These are phyloP conservation scores for Brasilioporus rufonigricans DNA, from an alignment of 768 basidiomycete genomes.

Conservation along the genomic window DNA sequence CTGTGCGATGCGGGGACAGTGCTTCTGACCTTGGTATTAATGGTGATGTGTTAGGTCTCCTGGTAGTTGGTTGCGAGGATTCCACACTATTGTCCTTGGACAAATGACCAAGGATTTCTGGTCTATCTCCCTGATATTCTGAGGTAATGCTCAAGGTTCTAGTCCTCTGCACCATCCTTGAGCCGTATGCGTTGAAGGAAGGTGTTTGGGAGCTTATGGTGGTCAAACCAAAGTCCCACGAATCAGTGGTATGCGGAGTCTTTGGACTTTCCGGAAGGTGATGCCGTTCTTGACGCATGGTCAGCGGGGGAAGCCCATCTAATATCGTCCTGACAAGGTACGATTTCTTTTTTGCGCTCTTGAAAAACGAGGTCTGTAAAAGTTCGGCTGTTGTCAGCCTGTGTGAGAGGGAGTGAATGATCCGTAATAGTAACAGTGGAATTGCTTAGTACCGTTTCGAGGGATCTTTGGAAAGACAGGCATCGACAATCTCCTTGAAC, in stretches of 20 bases:
- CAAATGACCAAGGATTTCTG: background rate
- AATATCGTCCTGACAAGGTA: constrained; percentile 79
- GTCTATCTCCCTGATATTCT: constrained; percentile 3
- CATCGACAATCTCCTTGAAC: constrained; percentile 81
- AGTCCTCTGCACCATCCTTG: constrained; percentile 5
- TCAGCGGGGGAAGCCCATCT: constrained; percentile 69
- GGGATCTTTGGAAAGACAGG: constrained; percentile 85
- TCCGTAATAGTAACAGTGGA: background rate
- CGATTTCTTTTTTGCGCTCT: constrained; percentile 69
- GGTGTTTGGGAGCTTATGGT: constrained; percentile 39
- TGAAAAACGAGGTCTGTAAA: constrained; percentile 80
- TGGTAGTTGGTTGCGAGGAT: background rate
- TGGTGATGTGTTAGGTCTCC: background rate
- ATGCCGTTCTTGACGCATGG: constrained; percentile 67
- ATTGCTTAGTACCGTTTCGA: constrained; percentile 51
- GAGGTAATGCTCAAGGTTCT: constrained; percentile 3
- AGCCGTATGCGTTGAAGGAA: constrained; percentile 5
- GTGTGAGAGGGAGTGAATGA: constrained; percentile 1
- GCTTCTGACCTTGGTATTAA: background rate
- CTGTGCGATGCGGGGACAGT: background rate
- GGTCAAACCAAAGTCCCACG: constrained; percentile 71
- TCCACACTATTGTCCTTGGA: constrained; percentile 6
- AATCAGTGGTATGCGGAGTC: constrained; percentile 57
- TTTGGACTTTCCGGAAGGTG: constrained; percentile 39
- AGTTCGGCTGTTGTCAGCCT: constrained; percentile 79